A percentile compares a stretch with the other conserved stretches of the same genome.
These are phyloP conservation scores for Mediolabrus comicus DNA, from an alignment of 108 stramenopile genomes.

Conservation along the genomic window DNA sequence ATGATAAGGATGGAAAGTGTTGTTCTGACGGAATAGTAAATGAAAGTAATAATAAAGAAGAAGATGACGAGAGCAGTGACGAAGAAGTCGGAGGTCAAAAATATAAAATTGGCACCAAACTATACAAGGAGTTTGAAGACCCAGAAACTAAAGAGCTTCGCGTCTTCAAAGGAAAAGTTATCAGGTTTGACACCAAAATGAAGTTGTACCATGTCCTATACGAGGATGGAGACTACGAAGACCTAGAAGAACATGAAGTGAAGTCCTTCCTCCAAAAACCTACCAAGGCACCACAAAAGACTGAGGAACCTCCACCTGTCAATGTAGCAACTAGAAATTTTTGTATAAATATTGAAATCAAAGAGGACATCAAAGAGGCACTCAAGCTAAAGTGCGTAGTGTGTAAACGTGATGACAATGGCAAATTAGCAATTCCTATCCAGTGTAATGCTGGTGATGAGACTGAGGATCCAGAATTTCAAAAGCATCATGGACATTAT, in stretches of 20 bases:
- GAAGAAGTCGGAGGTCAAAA: not conserved
- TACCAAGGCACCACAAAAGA: not conserved
- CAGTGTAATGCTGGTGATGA: slow-evolving; percentile 53
- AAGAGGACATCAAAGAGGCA: slow-evolving; percentile 6
- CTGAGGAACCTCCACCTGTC: not conserved
- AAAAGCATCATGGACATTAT: slow-evolving; percentile 6
- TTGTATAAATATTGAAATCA: not conserved
- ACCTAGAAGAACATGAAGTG: not conserved
- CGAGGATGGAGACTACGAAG: not conserved
- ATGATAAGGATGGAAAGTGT: slow-evolving; percentile 10
- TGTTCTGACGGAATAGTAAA: slow-evolving; percentile 6
- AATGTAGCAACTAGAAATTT: slow-evolving; percentile 16
- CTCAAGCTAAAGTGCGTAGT: slow-evolving; percentile 46
- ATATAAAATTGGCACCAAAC: not conserved
- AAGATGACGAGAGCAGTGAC: not conserved
- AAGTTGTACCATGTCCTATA: not conserved
- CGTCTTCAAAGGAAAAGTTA: not conserved
- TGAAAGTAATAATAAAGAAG: not conserved
- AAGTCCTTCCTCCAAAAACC: not conserved
- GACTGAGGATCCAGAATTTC: slow-evolving; percentile 19
- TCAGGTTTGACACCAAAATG: not conserved
- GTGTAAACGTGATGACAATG: slow-evolving; percentile 40
- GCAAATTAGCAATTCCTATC: slow-evolving; percentile 37
- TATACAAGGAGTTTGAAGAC: not conserved
- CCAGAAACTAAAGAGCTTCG: not conserved